These are phyloP conservation scores for Dendrobium officinale DNA, from an alignment of 106 monocot genomes.

Conservation along the genomic window DNA sequence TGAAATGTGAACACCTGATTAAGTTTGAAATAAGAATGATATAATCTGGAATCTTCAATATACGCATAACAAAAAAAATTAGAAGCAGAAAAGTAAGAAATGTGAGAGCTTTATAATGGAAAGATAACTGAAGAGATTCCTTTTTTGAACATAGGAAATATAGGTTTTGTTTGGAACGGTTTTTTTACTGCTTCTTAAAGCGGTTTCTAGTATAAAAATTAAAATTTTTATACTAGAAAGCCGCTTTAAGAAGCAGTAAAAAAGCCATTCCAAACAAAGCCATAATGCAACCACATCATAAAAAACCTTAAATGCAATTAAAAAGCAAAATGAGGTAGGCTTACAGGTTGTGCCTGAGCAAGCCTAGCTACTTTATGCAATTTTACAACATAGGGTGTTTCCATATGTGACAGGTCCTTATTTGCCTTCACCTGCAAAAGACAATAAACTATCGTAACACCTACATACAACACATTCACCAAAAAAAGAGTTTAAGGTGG, in stretches of 20 bases:
- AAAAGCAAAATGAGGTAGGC: background rate
- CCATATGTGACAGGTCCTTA: constrained; percentile 82
- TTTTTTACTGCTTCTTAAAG: no score
- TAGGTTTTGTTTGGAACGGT: no score
- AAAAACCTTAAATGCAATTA: background rate
- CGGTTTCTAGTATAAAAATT: no score
- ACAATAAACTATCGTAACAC: background rate
- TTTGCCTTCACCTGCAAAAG: constrained; percentile 72
- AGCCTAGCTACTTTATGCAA: constrained; percentile 86
- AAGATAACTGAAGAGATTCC: no score
- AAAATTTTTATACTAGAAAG: no score
- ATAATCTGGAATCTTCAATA: background rate
- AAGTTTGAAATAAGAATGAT: constrained; percentile 4
- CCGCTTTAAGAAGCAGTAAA: no score
- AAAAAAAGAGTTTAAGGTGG: background rate
- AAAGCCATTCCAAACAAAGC: no score
- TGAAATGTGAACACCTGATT: constrained; percentile 73
- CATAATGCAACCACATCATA: no score
- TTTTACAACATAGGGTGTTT: constrained; percentile 98
- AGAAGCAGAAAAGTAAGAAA: background rate
- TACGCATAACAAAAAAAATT: background rate
- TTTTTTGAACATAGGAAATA: no score
- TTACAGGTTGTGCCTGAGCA: constrained; percentile 58
- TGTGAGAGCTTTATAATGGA: no score
- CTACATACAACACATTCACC: background rate